A percentile compares a stretch with the other conserved stretches of the same genome.
phyloP scores from a whole-genome alignment of 192 early-diverging fungal species.

The Chytriomyces sp. region DNA sequence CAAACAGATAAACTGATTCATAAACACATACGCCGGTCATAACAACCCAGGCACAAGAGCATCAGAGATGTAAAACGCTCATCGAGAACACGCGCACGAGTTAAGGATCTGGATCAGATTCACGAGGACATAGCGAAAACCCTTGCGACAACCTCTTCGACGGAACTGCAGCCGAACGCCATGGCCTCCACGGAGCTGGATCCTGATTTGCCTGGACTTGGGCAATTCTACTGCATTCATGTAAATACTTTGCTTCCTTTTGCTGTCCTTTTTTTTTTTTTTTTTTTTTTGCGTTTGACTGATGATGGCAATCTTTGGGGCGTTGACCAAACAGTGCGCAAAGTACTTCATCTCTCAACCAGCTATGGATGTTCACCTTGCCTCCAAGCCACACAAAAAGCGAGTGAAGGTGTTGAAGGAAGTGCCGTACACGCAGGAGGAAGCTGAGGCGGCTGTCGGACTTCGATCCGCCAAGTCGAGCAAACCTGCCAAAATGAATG shows the following conservation, averaged over 20 bases:
- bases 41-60: constrained; percentile 54
- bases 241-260: constrained; percentile 32
- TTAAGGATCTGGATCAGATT: constrained; percentile 95
- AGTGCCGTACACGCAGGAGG: constrained; percentile 87
- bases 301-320: neutral
- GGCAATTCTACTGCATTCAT: constrained; percentile 89
- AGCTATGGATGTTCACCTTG: constrained; percentile 69
- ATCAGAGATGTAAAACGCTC: constrained; percentile 82
- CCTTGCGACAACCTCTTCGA: constrained; percentile 38
- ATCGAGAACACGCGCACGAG: constrained; percentile 81
- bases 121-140: constrained; percentile 81
- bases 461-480: constrained; percentile 46
- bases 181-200: constrained; percentile 67
- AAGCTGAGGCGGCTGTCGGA: constrained; percentile 65
- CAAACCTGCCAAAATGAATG: constrained; percentile 30
- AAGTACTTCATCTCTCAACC: constrained; percentile 74
- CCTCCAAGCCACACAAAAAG: constrained; percentile 85
- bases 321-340: constrained; percentile 49
- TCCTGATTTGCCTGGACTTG: constrained; percentile 87
- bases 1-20: too few relatives aligned
- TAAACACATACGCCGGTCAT: too few relatives aligned
- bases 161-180: neutral
- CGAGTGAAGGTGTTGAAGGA: constrained; percentile 85
- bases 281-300: neutral
- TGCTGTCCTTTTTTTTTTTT: neutral